Conservation (phyloP, 169 alveolate genomes). For the Plasmodium vinckei region DNA sequence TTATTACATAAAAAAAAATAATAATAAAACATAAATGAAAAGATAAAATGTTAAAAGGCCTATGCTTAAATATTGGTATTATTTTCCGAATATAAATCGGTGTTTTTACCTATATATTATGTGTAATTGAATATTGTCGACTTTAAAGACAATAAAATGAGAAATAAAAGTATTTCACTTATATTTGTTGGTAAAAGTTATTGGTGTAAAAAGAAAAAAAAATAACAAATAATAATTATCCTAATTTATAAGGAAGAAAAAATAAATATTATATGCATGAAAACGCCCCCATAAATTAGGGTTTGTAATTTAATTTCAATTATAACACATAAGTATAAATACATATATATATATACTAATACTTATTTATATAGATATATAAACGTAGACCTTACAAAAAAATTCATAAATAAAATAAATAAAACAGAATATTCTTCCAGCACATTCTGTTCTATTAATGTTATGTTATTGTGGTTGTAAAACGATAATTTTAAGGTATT, state of each 20-base stretch:
- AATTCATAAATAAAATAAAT: conserved; percentile 1
- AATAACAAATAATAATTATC: conserved; percentile 49
- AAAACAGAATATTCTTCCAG: conserved; percentile 7
- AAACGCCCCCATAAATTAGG: conserved; percentile 18
- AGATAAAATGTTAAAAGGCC: too few relatives aligned
- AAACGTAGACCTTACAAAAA: background rate
- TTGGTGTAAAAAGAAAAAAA: conserved; percentile 7
- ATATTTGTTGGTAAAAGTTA: too few relatives aligned
- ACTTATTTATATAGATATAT: conserved; percentile 9
- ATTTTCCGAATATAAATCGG: too few relatives aligned
- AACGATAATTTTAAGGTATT: too few relatives aligned
- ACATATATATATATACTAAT: conserved; percentile 1
- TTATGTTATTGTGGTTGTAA: too few relatives aligned
- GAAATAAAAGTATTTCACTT: too few relatives aligned
- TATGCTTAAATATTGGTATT: too few relatives aligned
- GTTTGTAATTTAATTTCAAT: conserved; percentile 21
- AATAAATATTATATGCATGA: conserved; percentile 4
- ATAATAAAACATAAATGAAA: too few relatives aligned
- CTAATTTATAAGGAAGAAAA: conserved; percentile 33
- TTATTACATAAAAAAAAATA: too few relatives aligned
- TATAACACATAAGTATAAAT: conserved; percentile 23
- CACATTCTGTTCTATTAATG: background rate
- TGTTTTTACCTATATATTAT: too few relatives aligned
- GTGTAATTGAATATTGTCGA: too few relatives aligned
- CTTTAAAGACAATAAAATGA: too few relatives aligned